Base-by-base conservation (phyloP, 257 asterid species). In the Linaria vulgaris region DNA sequence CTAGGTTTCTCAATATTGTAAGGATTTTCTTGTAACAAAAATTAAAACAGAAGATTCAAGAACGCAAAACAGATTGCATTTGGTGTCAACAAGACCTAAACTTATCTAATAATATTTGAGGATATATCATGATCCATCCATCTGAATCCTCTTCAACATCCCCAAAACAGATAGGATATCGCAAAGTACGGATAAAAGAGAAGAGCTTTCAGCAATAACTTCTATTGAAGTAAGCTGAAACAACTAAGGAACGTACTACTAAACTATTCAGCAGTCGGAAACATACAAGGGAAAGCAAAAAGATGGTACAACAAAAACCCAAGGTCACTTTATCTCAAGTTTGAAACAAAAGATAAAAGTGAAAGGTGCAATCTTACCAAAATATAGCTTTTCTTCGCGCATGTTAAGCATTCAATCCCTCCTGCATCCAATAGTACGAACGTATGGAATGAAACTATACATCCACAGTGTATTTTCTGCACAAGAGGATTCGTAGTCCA, bases 401-500 rank as follows among this genome's bases (percentile, higher is more conserved):
- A 94, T 31, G 96, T 71, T 61, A 90, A 67, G 85, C 99, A 94
- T 73, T 94, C 96, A 72, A 94, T 94, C 41, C 99, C 99, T 66
- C 99, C 99, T 30, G 97, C 96, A 84, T 94, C 99, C 91, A 94
- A 80, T 27, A 94, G 84, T 59, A 94, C 97, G 55, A 90, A 94
- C 94, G 82, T 87, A 80, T 94, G 99, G 87, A 94, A 94, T 57
- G 99, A 90, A 59, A 85, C 97, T 50, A 94, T 94, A 73, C 99
- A 94, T 46, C 99, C 99, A 66, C 99, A 94, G 68, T 94, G 99
- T 74, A 94, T 86, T 84, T 94, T 89, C 99, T 94, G 97, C 90
- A 88, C 43, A 61, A 59, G 65, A 71, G 64, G 68, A 68, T 47
- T 30, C 64, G 48, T 38, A 62, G 69, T 62, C 47, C 52, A 71